Conservation (phyloP, 2,329 filamentous ascomycete genomes). For the Ophiocordyceps camponoti-rufipedis region DNA sequence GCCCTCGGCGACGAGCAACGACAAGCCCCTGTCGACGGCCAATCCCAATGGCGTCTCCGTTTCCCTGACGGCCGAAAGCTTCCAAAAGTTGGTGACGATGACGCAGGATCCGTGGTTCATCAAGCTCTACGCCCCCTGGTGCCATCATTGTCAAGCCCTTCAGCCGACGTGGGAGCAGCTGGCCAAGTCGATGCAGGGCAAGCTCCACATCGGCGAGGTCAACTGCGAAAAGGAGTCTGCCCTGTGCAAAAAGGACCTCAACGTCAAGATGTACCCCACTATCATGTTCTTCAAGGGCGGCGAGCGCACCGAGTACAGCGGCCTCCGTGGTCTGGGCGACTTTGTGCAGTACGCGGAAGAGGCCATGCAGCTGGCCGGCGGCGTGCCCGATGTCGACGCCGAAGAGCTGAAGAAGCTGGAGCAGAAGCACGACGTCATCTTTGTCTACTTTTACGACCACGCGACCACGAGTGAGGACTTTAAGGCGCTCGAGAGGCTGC, state of each 20-base stretch:
- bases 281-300: constrained; percentile 84
- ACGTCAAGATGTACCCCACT: constrained; percentile 66
- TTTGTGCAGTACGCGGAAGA: constrained; percentile 75
- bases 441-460: constrained; percentile 94
- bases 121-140: constrained; percentile 98
- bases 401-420: constrained; percentile 65
- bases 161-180: constrained; percentile 80
- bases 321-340: constrained; percentile 81
- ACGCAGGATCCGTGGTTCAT: constrained; percentile 92
- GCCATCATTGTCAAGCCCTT: constrained; percentile 84
- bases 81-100: constrained; percentile 70
- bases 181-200: constrained; percentile 77
- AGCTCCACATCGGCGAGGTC: constrained; percentile 84
- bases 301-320: constrained; percentile 83
- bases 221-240: constrained; percentile 77
- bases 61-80: constrained; percentile 63
- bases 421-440: constrained; percentile 86
- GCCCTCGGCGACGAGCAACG: constrained; percentile 17
- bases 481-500: constrained; percentile 66
- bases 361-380: constrained; percentile 57
- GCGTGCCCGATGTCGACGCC: constrained; percentile 66
- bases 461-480: constrained; percentile 91
- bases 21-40: constrained; percentile 33
- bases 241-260: constrained; percentile 89
- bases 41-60: constrained; percentile 65